phyloP scores from a whole-genome alignment of 1,139 yeast genomes.

The Magnusiomyces tetraspermus region DNA sequence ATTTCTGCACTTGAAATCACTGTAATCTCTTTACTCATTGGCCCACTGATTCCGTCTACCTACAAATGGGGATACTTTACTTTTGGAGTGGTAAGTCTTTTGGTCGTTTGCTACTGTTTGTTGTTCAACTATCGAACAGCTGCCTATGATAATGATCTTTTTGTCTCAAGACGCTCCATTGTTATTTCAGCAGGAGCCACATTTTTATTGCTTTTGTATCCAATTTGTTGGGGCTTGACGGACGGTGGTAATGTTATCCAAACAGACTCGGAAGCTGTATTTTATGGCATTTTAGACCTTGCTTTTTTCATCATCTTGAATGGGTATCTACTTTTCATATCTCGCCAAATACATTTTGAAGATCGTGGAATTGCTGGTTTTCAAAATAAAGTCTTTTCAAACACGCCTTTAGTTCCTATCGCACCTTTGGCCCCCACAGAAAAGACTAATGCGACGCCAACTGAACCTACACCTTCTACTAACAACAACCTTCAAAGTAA shows the following conservation, averaged over 20 bases:
- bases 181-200: conserved; percentile 21
- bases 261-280: conserved; percentile 58
- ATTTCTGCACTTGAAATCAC: conserved; percentile 41
- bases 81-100: conserved; percentile 30
- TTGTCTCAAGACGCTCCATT: conserved; percentile 4
- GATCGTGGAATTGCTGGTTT: conserved; percentile 22
- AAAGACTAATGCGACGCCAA: neutral
- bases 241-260: conserved; percentile 62
- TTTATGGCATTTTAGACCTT: conserved; percentile 54
- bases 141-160: conserved; percentile 16
- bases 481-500: neutral
- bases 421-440: neutral
- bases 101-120: conserved; percentile 22
- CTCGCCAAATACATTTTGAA: conserved; percentile 19
- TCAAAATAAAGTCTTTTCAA: conserved; percentile 12
- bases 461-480: neutral
- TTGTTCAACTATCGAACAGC: conserved; percentile 18
- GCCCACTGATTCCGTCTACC: conserved; percentile 44
- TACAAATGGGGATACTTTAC: conserved; percentile 62
- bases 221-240: conserved; percentile 51
- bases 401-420: neutral
- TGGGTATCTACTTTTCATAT: conserved; percentile 21
- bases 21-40: conserved; percentile 48
- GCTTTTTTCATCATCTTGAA: conserved; percentile 34
- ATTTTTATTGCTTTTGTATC: conserved; percentile 40